Percentiles rank a stretch among this genome's conserved stretches.
phyloP scores from a whole-genome alignment of 352 stramenopile genomes.

The Globisporangium takayamanum region DNA sequence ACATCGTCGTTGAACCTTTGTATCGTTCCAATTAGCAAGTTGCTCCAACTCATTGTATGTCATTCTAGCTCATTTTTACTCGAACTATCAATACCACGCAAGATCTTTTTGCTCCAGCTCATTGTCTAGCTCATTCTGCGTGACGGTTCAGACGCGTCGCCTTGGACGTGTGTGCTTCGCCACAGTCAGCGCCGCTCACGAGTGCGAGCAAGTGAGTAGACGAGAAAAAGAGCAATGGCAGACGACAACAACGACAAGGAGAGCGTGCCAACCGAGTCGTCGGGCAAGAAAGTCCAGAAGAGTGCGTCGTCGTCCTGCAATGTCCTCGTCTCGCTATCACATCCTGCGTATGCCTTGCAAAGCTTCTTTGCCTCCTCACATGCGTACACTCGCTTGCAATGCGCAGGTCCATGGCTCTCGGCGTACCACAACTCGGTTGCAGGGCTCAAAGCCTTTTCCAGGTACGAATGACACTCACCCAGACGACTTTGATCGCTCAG shows the following conservation, averaged over 20 bases:
- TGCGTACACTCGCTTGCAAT: not conserved
- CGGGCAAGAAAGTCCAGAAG: conserved; percentile 14
- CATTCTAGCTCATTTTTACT: not conserved
- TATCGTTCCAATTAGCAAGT: no score
- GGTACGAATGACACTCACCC: conserved; percentile 11
- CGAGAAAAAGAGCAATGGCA: not conserved
- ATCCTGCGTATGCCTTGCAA: not conserved
- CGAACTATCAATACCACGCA: not conserved
- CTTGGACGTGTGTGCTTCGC: not conserved
- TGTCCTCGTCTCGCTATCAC: not conserved
- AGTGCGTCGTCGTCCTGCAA: conserved; percentile 4
- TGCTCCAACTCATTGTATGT: no score
- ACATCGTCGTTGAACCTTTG: not conserved
- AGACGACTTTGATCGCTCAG: not conserved
- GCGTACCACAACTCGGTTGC: conserved; percentile 89
- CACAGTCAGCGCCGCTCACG: not conserved
- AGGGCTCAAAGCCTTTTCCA: conserved; percentile 74
- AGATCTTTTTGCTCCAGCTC: no score
- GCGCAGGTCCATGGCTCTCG: conserved; percentile 72
- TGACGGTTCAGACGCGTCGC: not conserved
- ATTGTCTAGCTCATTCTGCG: not conserved
- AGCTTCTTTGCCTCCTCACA: not conserved
- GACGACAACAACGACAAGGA: conserved; percentile 11
- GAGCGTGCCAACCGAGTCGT: not conserved
- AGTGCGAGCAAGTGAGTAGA: not conserved